Evolutionary conservation across 2,329 filamentous ascomycete genomes (phyloP).

Genomic region (Raffaelea albimanens): DNA sequence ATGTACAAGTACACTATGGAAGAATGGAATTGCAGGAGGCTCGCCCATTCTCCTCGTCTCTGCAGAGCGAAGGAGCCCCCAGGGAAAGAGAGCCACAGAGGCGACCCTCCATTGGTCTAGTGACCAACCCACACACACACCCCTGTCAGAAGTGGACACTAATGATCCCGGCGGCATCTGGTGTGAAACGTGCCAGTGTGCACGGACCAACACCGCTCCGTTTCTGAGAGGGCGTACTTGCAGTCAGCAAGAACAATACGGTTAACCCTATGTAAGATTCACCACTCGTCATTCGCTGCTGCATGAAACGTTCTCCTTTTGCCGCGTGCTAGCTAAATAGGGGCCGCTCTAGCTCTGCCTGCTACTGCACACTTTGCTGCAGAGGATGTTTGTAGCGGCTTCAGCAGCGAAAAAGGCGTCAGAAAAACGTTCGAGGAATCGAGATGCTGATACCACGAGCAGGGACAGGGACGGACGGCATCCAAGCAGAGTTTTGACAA

Average conservation of each 20-base stretch:
- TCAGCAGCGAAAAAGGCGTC: too few species aligned
- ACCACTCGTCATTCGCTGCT: neutral
- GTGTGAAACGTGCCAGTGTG: slow-evolving; percentile 12
- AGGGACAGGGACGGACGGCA: too few species aligned
- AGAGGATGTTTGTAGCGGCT: too few species aligned
- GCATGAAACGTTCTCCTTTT: slow-evolving; percentile 1
- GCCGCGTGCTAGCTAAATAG: neutral
- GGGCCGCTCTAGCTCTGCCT: neutral
- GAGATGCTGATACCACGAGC: too few species aligned
- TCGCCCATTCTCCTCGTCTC: neutral
- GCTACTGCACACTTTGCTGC: neutral
- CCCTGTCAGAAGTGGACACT: neutral
- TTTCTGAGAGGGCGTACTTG: too few species aligned
- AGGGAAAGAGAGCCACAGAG: neutral
- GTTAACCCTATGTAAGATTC: neutral
- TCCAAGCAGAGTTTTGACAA: too few species aligned
- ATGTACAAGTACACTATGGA: too few species aligned
- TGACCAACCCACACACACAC: neutral
- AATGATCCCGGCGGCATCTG: slow-evolving; percentile 10
- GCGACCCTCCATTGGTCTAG: slow-evolving; percentile 1
- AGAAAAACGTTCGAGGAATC: too few species aligned
- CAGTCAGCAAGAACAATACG: too few species aligned
- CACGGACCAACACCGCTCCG: slow-evolving; percentile 3
- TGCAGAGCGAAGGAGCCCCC: too few species aligned
- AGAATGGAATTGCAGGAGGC: too few species aligned